Percentiles rank a stretch among this genome's conserved stretches.
These are phyloP conservation scores for Cryphonectria japonica DNA, from an alignment of 2,329 filamentous ascomycete species.

Conservation along the genomic window DNA sequence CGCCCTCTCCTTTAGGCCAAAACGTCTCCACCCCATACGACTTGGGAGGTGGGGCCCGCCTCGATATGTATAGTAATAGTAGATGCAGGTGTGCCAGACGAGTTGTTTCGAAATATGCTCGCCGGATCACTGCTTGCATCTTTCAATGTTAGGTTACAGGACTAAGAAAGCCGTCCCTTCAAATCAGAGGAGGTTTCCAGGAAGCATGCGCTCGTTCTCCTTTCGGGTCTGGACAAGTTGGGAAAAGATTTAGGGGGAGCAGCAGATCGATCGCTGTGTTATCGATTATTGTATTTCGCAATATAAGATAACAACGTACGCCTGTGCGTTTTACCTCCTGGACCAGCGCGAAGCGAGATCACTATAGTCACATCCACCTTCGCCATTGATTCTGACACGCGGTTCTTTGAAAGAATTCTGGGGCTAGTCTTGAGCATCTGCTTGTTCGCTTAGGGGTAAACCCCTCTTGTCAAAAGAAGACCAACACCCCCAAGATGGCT, in stretches of 20 bases:
- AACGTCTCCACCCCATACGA: neutral
- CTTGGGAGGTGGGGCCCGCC: neutral
- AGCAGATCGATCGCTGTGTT: neutral
- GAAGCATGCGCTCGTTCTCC: neutral
- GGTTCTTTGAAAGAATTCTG: neutral
- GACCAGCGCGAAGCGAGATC: neutral
- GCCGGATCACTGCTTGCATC: neutral
- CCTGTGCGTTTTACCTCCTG: neutral
- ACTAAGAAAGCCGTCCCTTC: neutral
- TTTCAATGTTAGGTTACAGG: neutral
- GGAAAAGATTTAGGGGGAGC: neutral
- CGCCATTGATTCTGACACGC: neutral
- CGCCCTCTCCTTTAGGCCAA: neutral
- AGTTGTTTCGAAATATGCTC: neutral
- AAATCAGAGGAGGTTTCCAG: neutral
- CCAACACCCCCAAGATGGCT: conserved; percentile 17
- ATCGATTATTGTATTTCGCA: neutral
- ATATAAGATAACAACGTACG: neutral
- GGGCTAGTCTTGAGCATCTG: neutral
- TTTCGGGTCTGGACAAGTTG: neutral
- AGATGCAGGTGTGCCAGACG: neutral
- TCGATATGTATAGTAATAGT: neutral
- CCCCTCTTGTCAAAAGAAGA: neutral
- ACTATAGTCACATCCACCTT: neutral
- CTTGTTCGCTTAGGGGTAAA: neutral